Conservation (phyloP, 352 stramenopile species). For the Thalassiosira mediterranea region DNA sequence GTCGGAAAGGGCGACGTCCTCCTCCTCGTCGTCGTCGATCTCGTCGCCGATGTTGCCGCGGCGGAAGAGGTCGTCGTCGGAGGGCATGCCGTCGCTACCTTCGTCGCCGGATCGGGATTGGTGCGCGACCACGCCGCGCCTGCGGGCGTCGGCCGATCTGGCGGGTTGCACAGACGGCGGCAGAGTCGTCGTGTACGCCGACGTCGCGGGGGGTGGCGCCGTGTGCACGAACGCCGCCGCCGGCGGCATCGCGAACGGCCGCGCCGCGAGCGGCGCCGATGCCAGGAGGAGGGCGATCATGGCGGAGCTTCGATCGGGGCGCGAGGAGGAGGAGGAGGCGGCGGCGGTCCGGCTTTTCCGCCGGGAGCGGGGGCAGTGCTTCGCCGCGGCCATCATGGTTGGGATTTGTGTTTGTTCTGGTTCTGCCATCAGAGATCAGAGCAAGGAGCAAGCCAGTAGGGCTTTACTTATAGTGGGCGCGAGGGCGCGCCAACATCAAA, state of each 20-base stretch:
- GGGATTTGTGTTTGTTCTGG: not conserved
- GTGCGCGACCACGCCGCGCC: not conserved
- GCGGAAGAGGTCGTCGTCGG: slow-evolving; percentile 45
- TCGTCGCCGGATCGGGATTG: slow-evolving; percentile 3
- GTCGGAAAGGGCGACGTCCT: slow-evolving; percentile 31
- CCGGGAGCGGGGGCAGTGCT: not conserved
- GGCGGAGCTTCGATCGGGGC: not conserved
- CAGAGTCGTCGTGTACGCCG: not conserved
- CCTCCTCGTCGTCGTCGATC: slow-evolving; percentile 3
- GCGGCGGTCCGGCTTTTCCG: slow-evolving; percentile 3
- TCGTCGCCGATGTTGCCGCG: not conserved
- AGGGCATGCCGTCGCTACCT: slow-evolving; percentile 22
- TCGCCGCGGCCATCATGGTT: not conserved
- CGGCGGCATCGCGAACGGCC: slow-evolving; percentile 25
- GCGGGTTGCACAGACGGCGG: not conserved
- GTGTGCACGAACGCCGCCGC: not conserved
- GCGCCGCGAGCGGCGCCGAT: slow-evolving; percentile 13
- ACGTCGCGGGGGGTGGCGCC: not conserved
- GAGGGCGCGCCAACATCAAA: too few species aligned
- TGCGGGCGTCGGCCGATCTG: not conserved
- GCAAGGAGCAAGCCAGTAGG: too few species aligned
- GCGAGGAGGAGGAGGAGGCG: not conserved
- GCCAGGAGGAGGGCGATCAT: slow-evolving; percentile 21
- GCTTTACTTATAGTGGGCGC: too few species aligned
- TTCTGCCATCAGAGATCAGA: not conserved